Base-by-base conservation (phyloP, 2,329 filamentous ascomycete species). In the Alternaria postmessia region DNA sequence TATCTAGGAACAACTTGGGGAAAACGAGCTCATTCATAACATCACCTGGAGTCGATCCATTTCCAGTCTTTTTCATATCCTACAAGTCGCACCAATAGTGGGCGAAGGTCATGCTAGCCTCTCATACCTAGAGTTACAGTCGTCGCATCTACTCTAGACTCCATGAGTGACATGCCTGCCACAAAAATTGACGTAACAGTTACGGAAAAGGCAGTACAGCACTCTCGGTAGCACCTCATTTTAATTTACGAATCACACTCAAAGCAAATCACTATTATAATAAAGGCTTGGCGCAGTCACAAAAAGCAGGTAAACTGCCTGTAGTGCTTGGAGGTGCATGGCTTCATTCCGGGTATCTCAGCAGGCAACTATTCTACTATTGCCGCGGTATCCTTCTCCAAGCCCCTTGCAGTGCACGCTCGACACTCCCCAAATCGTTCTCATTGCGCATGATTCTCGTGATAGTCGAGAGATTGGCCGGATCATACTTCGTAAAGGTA, bases 321-420 rank as follows among this genome's bases (percentile, higher is more conserved):
- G 12, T 16, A 12, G 44, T 22, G 3, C 16, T 61, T 66, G 72
- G 65, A 65, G 66, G 73, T 74, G 73, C 69, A 77, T 75, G 75
- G 69, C 74, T 76, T 75, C 66, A 75, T 77, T 78, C 58, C 69
- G 72, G 66, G 72, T 72, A 71, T 71, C 63, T 67, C 70, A 72
- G 62, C 62, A 68, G 55, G 64, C 70, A 67, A 55, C 54, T 62
- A 59, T 46, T 36, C 55, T 53, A 60, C 41, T 55, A 59, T 59
- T 67, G 67, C 68, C 61, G 63, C 65, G 58, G 42, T 56, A 39
- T 63, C 57, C 56, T 68, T 65, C 56, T 63, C 62, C 61, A 62
- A 57, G 66, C 62, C 64, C 70, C 66, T 65, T 64, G 63, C 54
- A 65, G 64, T 71, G 76, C 76, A 61, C 70, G 76, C 75, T 75